Percentiles rank a stretch among this genome's conserved stretches.
Conservation (phyloP, 345 rosid species). For the Diplotaxis tenuifolia region DNA sequence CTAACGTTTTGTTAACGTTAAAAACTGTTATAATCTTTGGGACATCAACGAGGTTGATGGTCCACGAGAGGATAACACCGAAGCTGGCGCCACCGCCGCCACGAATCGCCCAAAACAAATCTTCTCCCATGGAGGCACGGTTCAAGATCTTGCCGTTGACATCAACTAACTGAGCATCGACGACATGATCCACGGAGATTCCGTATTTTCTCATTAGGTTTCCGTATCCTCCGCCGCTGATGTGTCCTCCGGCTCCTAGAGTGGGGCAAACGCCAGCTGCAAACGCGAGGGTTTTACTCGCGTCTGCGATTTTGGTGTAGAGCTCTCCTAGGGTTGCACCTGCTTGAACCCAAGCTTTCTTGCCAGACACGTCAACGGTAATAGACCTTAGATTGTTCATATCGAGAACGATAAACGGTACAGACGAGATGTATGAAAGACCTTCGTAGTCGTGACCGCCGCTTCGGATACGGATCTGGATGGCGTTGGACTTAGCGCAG, state of each 20-base stretch:
- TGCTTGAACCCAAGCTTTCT: slow-evolving; percentile 50
- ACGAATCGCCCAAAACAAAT: slow-evolving; percentile 59
- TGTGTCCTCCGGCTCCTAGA: slow-evolving; percentile 51
- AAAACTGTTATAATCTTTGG: slow-evolving; percentile 47
- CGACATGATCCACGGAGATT: slow-evolving; percentile 44
- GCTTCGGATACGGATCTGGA: slow-evolving; percentile 37
- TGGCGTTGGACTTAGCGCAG: slow-evolving; percentile 23
- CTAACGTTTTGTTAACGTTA: slow-evolving; percentile 29
- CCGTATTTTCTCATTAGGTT: slow-evolving; percentile 55
- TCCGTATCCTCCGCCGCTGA: slow-evolving; percentile 62
- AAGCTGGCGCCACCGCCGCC: slow-evolving; percentile 65
- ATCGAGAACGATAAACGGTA: slow-evolving; percentile 42
- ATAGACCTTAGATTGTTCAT: slow-evolving; percentile 46
- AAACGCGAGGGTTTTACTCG: slow-evolving; percentile 47
- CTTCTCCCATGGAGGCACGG: slow-evolving; percentile 47
- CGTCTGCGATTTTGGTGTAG: slow-evolving; percentile 44
- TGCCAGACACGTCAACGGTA: slow-evolving; percentile 31
- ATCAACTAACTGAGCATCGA: slow-evolving; percentile 54
- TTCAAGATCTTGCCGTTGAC: slow-evolving; percentile 46
- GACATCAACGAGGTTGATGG: slow-evolving; percentile 46
- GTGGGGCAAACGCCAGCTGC: slow-evolving; percentile 46
- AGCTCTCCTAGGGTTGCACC: slow-evolving; percentile 60
- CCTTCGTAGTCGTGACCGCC: slow-evolving; percentile 43
- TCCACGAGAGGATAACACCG: slow-evolving; percentile 49
- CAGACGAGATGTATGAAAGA: slow-evolving; percentile 24